A percentile compares a stretch with the other conserved stretches of the same genome.
These are phyloP conservation scores for Penicillium flavigenum DNA, from an alignment of 495 filamentous ascomycete genomes.

Conservation along the genomic window DNA sequence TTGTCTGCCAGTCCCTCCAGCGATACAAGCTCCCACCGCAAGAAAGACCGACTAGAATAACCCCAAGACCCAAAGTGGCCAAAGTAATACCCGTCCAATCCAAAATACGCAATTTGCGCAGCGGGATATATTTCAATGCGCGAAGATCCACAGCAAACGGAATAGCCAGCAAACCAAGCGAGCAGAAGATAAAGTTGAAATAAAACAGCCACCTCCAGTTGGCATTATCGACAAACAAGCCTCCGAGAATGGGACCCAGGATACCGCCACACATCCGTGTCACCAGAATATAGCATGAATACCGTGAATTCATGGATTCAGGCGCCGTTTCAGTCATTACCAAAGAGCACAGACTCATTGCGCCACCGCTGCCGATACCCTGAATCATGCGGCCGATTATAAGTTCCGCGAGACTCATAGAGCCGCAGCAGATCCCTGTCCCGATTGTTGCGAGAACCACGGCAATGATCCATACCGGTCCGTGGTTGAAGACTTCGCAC, in stretches of 20 bases:
- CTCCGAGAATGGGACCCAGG: constrained; percentile 40
- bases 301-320: constrained; percentile 39
- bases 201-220: constrained; percentile 46
- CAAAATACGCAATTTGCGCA: constrained; percentile 31
- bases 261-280: constrained; percentile 38
- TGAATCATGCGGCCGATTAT: constrained; percentile 66
- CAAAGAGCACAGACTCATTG: constrained; percentile 62
- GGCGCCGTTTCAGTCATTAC: constrained; percentile 64
- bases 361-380: constrained; percentile 70
- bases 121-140: constrained; percentile 24
- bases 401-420: constrained; percentile 58
- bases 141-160: constrained; percentile 39
- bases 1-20: constrained; percentile 44
- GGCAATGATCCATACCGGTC: constrained; percentile 49
- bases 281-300: constrained; percentile 38
- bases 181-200: constrained; percentile 44
- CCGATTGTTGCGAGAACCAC: constrained; percentile 57
- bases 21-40: constrained; percentile 36
- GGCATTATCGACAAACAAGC: constrained; percentile 36
- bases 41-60: constrained; percentile 37
- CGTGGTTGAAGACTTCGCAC: constrained; percentile 42
- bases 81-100: constrained; percentile 42
- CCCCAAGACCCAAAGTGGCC: constrained; percentile 28
- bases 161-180: constrained; percentile 33
- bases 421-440: constrained; percentile 57